Conservation (phyloP, 176 grass and related monocot species). For the Paspalum notatum region DNA sequence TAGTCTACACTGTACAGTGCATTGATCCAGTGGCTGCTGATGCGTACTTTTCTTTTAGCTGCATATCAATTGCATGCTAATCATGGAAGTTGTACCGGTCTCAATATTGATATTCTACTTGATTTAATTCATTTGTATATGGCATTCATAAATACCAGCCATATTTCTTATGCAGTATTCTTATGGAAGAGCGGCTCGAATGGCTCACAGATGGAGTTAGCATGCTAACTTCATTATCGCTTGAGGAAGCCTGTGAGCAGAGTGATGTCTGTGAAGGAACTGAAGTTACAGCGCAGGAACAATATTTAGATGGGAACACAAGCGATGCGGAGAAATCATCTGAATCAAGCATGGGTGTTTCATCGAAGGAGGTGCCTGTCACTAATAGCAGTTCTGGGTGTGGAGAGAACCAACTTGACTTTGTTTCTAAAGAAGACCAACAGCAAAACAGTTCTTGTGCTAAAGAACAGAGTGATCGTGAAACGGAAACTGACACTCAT, state of each 20-base stretch:
- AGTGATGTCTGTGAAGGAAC: slow-evolving; percentile 48
- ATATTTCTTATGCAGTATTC: slow-evolving; percentile 60
- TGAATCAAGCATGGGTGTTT: slow-evolving; percentile 53
- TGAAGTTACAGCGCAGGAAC: slow-evolving; percentile 44
- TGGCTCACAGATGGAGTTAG: slow-evolving; percentile 82
- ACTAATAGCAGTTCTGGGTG: slow-evolving; percentile 33
- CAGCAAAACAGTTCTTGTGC: slow-evolving; percentile 36
- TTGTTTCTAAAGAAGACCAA: slow-evolving; percentile 35
- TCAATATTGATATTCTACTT: slow-evolving; percentile 32
- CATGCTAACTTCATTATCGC: slow-evolving; percentile 75
- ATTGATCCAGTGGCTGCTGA: not conserved
- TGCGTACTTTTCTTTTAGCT: slow-evolving; percentile 24
- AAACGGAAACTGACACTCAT: slow-evolving; percentile 26
- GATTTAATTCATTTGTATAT: slow-evolving; percentile 21
- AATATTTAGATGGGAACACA: slow-evolving; percentile 41
- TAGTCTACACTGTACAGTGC: not conserved
- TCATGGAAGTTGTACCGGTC: slow-evolving; percentile 10
- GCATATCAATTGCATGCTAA: slow-evolving; percentile 3
- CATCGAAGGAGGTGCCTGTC: slow-evolving; percentile 41
- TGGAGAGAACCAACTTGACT: slow-evolving; percentile 46
- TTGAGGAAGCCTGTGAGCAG: slow-evolving; percentile 64
- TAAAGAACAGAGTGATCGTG: slow-evolving; percentile 35
- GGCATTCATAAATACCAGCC: slow-evolving; percentile 31
- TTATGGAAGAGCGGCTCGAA: slow-evolving; percentile 94
- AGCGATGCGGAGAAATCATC: slow-evolving; percentile 43